These are phyloP conservation scores for Phytophthora multivora DNA, from an alignment of 352 stramenopile species.

Conservation along the genomic window DNA sequence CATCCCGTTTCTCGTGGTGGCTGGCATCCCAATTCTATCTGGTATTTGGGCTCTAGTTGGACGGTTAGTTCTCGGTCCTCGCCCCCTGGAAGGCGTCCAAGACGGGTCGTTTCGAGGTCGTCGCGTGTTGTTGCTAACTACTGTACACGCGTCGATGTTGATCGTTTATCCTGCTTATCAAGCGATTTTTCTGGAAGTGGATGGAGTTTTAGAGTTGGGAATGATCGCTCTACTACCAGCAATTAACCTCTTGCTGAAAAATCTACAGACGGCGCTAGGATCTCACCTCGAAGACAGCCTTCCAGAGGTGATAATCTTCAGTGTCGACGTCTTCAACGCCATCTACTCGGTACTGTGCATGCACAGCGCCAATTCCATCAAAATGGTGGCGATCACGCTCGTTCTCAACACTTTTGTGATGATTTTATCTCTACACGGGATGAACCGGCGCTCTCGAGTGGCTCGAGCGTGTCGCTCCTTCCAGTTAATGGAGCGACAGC, in stretches of 20 bases:
- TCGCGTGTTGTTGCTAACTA: constrained; percentile 20
- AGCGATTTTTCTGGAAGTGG: constrained; percentile 30
- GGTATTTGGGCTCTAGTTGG: constrained; percentile 16
- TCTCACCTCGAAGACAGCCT: constrained; percentile 32
- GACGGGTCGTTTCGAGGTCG: constrained; percentile 24
- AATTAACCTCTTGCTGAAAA: constrained; percentile 49
- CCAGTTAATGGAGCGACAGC: constrained; percentile 28
- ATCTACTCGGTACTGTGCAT: constrained; percentile 45
- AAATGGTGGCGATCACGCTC: constrained; percentile 23
- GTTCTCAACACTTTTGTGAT: constrained; percentile 21
- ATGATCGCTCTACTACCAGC: constrained; percentile 34
- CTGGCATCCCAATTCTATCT: constrained; percentile 30
- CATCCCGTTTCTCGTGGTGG: constrained; percentile 40
- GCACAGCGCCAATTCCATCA: constrained; percentile 34
- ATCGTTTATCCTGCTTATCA: constrained; percentile 44
- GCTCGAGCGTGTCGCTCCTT: constrained; percentile 26
- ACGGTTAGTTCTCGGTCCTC: constrained; percentile 23
- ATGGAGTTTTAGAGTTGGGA: constrained; percentile 9
- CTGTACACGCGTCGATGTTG: constrained; percentile 33
- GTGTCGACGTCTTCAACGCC: constrained; percentile 43
- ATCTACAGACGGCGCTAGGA: constrained; percentile 35
- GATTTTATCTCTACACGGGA: constrained; percentile 26
- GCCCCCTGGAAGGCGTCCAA: constrained; percentile 7
- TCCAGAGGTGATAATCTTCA: constrained; percentile 39
- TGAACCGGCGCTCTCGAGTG: constrained; percentile 25